A percentile compares a stretch with the other conserved stretches of the same genome.
These are phyloP conservation scores for Cytospora mali DNA, from an alignment of 2,329 filamentous ascomycete genomes.

Conservation along the genomic window DNA sequence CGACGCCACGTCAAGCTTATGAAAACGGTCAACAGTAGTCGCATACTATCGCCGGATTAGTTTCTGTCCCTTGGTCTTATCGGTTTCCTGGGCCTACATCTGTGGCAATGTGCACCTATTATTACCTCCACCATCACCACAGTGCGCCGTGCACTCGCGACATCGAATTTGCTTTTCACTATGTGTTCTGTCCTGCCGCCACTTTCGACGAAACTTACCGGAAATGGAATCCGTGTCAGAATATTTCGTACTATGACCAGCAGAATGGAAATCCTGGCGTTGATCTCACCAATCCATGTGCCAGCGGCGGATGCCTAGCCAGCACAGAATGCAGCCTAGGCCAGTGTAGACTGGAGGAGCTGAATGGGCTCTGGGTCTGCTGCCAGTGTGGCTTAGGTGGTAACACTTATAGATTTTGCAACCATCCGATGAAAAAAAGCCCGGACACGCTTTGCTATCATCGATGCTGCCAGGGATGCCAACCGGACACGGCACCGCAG, in stretches of 20 bases:
- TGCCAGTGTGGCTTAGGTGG: constrained; percentile 51
- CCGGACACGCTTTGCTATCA: constrained; percentile 58
- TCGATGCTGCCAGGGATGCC: constrained; percentile 49
- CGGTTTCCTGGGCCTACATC: constrained; percentile 3
- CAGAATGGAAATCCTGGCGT: constrained; percentile 34
- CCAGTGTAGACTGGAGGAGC: constrained; percentile 51
- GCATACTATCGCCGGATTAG: not conserved
- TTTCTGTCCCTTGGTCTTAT: constrained; percentile 5
- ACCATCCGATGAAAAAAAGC: constrained; percentile 47
- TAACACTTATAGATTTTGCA: constrained; percentile 50
- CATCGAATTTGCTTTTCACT: constrained; percentile 46
- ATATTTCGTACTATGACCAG: constrained; percentile 37
- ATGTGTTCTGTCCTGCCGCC: constrained; percentile 47
- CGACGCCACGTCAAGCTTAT: constrained; percentile 15
- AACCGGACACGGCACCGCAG: constrained; percentile 35
- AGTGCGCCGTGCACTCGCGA: constrained; percentile 45
- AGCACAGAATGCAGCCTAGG: constrained; percentile 51
- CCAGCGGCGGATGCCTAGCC: constrained; percentile 47
- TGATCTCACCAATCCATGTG: constrained; percentile 48
- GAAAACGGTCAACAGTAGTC: not conserved
- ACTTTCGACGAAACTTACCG: constrained; percentile 34
- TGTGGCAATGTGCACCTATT: constrained; percentile 51
- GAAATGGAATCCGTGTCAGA: constrained; percentile 36
- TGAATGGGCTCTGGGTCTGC: constrained; percentile 53
- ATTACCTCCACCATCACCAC: constrained; percentile 56